Conservation (phyloP, 2,329 filamentous ascomycete species). For the Ustulina deusta region DNA sequence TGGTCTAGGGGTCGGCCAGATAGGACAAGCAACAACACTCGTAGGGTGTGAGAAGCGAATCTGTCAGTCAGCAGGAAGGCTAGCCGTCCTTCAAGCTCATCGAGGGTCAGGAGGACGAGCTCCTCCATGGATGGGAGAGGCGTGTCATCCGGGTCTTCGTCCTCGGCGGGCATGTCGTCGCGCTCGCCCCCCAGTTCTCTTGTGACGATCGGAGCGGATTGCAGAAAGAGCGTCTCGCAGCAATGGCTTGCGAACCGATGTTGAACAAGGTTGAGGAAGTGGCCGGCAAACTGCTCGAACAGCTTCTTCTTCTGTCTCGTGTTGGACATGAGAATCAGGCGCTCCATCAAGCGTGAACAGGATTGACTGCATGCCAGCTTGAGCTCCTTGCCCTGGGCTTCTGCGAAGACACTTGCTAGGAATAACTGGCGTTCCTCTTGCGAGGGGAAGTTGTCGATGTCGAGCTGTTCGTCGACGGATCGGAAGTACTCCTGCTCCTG, state of each 20-base stretch:
- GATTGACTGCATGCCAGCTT: slow-evolving; percentile 97
- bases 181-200: slow-evolving; percentile 72
- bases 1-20: slow-evolving; percentile 84
- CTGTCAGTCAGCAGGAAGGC: slow-evolving; percentile 85
- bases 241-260: slow-evolving; percentile 98
- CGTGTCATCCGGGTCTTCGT: slow-evolving; percentile 60
- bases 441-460: slow-evolving; percentile 86
- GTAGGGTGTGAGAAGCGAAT: slow-evolving; percentile 91
- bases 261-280: slow-evolving; percentile 90
- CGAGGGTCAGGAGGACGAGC: slow-evolving; percentile 83
- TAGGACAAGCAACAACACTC: slow-evolving; percentile 86
- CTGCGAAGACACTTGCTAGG: slow-evolving; percentile 84
- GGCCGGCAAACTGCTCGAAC: slow-evolving; percentile 85
- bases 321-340: slow-evolving; percentile 84
- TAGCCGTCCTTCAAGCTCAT: slow-evolving; percentile 88
- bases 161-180: slow-evolving; percentile 55
- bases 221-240: slow-evolving; percentile 91
- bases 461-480: slow-evolving; percentile 87
- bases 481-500: slow-evolving; percentile 97
- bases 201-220: slow-evolving; percentile 82
- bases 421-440: slow-evolving; percentile 78
- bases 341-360: slow-evolving; percentile 92
- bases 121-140: slow-evolving; percentile 79
- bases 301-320: slow-evolving; percentile 85
- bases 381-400: slow-evolving; percentile 91